Evolutionary conservation across 2,329 filamentous ascomycete genomes (phyloP).

Genomic region (Beauveria sp.): DNA sequence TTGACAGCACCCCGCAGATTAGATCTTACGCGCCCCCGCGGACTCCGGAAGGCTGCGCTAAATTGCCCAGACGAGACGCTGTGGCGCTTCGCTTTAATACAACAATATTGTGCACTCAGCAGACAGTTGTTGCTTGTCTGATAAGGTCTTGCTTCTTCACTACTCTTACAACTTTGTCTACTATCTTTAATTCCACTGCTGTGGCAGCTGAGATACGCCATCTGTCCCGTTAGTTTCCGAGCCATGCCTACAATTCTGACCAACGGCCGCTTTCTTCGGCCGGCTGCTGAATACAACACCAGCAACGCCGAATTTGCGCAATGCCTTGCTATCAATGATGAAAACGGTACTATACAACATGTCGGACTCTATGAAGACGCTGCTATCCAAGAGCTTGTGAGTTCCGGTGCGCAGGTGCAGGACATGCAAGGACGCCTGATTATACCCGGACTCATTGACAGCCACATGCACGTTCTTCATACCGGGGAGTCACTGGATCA

Average conservation of each 20-base stretch:
- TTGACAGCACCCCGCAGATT: not conserved
- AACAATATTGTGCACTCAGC: not conserved
- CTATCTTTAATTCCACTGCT: not conserved
- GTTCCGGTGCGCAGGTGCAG: conserved; percentile 1
- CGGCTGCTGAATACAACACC: not conserved
- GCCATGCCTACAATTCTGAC: not conserved
- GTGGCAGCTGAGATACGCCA: not conserved
- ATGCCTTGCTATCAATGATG: not conserved
- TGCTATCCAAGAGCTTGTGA: not conserved
- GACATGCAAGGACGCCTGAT: conserved; percentile 11
- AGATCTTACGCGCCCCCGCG: not conserved
- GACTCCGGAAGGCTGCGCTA: not conserved
- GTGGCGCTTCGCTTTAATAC: not conserved
- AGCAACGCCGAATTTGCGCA: conserved; percentile 1
- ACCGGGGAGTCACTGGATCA: conserved; percentile 33
- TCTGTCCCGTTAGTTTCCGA: not conserved
- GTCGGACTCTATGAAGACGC: not conserved
- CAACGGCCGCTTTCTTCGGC: conserved; percentile 5
- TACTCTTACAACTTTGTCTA: not conserved
- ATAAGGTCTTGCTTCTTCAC: not conserved
- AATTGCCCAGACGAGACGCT: not conserved
- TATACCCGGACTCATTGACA: conserved; percentile 35
- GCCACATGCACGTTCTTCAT: conserved; percentile 36
- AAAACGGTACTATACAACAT: not conserved
- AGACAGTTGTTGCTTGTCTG: not conserved